Evolutionary conservation across 2,329 filamentous ascomycete species (phyloP).

Genomic region (Fonsecaea monophora): DNA sequence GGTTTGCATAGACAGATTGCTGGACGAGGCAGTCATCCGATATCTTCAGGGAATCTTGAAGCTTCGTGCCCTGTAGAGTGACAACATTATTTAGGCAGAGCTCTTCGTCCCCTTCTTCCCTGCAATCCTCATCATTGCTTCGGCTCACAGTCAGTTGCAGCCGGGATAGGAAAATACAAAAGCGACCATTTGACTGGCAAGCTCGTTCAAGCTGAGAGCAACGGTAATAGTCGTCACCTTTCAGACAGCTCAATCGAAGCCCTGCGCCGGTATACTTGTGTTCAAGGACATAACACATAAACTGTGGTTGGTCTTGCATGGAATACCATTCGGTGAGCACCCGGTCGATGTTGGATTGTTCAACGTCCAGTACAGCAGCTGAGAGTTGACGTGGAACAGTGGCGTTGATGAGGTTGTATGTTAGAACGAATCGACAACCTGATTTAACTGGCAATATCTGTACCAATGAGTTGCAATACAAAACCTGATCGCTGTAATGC

Average conservation of each 20-base stretch:
- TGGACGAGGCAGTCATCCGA: not conserved
- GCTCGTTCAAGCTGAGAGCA: conserved; percentile 7
- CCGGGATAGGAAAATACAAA: conserved; percentile 12
- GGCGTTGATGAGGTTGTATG: conserved; percentile 58
- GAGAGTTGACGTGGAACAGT: conserved; percentile 5
- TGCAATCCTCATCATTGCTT: conserved; percentile 6
- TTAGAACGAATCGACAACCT: conserved; percentile 60
- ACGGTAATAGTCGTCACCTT: conserved; percentile 39
- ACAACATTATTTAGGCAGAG: not conserved
- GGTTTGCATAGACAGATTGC: conserved; percentile 10
- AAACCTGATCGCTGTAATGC: not conserved
- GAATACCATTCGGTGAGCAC: conserved; percentile 14
- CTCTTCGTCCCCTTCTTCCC: not conserved
- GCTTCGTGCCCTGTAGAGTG: not conserved
- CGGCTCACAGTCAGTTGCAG: conserved; percentile 13
- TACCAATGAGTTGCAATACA: conserved; percentile 9
- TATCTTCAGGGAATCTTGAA: not conserved
- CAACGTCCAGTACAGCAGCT: conserved; percentile 2
- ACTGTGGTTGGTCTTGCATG: conserved; percentile 18
- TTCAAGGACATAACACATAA: conserved; percentile 38
- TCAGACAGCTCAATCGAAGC: conserved; percentile 36
- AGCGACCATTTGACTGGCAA: conserved; percentile 22
- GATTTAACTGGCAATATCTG: conserved; percentile 50
- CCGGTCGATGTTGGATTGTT: conserved; percentile 3
- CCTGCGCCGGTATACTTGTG: conserved; percentile 40